Conservation (phyloP, 2,329 filamentous ascomycete genomes). For the Fusarium poae region DNA sequence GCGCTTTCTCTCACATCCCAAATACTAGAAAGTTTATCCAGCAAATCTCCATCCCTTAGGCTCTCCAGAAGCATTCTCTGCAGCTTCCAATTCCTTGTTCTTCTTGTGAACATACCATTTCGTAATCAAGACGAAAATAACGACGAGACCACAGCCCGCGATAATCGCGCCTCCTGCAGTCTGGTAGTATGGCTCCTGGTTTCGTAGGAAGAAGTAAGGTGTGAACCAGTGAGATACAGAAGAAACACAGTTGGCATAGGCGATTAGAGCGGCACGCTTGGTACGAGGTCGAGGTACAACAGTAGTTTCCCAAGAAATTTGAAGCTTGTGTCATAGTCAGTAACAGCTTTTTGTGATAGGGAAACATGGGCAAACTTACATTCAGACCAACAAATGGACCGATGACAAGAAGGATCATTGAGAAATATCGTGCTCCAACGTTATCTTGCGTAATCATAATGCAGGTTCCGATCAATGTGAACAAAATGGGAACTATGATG, state of each 20-base stretch:
- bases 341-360: rapidly evolving
- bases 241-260: slow-evolving; percentile 58
- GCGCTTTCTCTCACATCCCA: no score
- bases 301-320: slow-evolving; percentile 59
- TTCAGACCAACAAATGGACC: slow-evolving; percentile 58
- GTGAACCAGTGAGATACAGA: slow-evolving; percentile 58
- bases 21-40: background rate
- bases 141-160: slow-evolving; percentile 42
- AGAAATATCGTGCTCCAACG: slow-evolving; percentile 58
- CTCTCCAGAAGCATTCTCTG: slow-evolving; percentile 28
- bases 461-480: slow-evolving; percentile 56
- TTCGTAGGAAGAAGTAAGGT: slow-evolving; percentile 55
- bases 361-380: slow-evolving; percentile 16
- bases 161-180: slow-evolving; percentile 50
- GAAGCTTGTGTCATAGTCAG: slow-evolving; percentile 17
- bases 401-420: slow-evolving; percentile 56
- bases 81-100: slow-evolving; percentile 47
- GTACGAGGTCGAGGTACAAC: slow-evolving; percentile 57
- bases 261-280: slow-evolving; percentile 58
- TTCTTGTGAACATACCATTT: slow-evolving; percentile 44
- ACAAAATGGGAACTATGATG: slow-evolving; percentile 55
- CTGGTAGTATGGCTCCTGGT: slow-evolving; percentile 51
- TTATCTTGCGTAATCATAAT: slow-evolving; percentile 58
- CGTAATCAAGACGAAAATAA: slow-evolving; percentile 37
- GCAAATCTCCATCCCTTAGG: slow-evolving; percentile 35